These are phyloP conservation scores for Colletotrichum liaoningense DNA, from an alignment of 2,329 filamentous ascomycete genomes.

Conservation along the genomic window DNA sequence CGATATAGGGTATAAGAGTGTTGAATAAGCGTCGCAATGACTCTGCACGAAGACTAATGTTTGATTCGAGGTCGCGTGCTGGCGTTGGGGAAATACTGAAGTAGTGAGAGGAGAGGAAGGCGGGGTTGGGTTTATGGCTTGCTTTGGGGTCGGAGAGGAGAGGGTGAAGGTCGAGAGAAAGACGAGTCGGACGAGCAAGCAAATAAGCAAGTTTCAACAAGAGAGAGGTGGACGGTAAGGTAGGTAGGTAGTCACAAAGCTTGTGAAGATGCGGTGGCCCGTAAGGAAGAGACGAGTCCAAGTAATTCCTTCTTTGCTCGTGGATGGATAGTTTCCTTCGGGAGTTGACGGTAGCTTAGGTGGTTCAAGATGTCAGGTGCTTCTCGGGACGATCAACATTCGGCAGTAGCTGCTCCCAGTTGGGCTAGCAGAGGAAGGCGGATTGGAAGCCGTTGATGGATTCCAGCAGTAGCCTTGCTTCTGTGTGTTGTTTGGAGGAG, in stretches of 20 bases:
- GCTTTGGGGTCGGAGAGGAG: not conserved
- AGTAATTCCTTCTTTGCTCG: not conserved
- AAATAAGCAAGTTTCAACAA: conserved; percentile 12
- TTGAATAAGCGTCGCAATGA: not conserved
- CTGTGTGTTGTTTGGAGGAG: not conserved
- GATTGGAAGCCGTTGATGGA: conserved; percentile 18
- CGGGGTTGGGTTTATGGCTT: conserved; percentile 5
- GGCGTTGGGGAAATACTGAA: not conserved
- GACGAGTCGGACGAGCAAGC: not conserved
- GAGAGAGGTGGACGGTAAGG: not conserved
- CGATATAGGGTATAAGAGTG: not conserved
- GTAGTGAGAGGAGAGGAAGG: not conserved
- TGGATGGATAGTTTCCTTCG: conserved; percentile 8
- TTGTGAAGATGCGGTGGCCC: conserved; percentile 11
- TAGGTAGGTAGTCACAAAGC: not conserved
- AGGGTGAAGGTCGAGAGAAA: not conserved
- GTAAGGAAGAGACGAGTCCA: not conserved
- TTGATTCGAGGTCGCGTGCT: conserved; percentile 3
- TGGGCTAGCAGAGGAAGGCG: conserved; percentile 18
- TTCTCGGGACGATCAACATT: conserved; percentile 17
- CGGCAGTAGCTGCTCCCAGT: conserved; percentile 11
- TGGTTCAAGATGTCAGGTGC: conserved; percentile 28
- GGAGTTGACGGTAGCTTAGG: conserved; percentile 13
- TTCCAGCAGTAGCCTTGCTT: conserved; percentile 10
- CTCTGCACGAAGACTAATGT: not conserved